Evolutionary conservation across 2,329 filamentous ascomycete genomes (phyloP).

Genomic region (Immersiporthe knoxdaviesiana): DNA sequence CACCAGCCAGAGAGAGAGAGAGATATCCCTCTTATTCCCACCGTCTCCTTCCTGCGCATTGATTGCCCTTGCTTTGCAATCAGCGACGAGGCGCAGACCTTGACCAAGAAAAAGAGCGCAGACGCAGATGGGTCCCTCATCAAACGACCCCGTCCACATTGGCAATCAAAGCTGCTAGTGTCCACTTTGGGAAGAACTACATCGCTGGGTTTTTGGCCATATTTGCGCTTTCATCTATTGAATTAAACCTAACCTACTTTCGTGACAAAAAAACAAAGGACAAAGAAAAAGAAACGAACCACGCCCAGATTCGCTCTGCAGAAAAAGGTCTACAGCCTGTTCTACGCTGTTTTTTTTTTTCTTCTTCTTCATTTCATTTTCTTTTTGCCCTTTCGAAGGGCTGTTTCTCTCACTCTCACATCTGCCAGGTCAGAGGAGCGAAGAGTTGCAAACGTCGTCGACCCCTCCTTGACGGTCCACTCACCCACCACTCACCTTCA

Average conservation of each 20-base stretch:
- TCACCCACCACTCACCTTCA: not conserved
- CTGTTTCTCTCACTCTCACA: not conserved
- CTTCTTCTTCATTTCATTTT: too few relatives aligned
- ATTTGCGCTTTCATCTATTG: not conserved
- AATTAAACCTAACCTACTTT: not conserved
- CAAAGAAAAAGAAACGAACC: not conserved
- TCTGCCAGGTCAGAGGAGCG: not conserved
- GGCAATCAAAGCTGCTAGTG: not conserved
- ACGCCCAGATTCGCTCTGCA: not conserved
- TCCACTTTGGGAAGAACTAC: not conserved
- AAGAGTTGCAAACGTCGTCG: not conserved
- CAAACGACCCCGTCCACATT: not conserved
- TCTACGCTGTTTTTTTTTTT: not conserved
- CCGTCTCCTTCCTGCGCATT: not conserved
- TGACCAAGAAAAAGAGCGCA: not conserved
- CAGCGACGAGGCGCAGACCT: not conserved
- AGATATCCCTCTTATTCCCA: not conserved
- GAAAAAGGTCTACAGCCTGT: not conserved
- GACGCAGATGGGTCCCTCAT: constrained; percentile 1
- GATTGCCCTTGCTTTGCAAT: not conserved
- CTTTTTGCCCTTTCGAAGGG: too few relatives aligned
- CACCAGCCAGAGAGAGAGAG: not conserved
- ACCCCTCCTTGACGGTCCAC: not conserved
- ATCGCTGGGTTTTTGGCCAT: constrained; percentile 1
- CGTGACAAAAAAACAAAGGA: too few relatives aligned